Evolutionary conservation across 768 basidiomycete species (phyloP).

Genomic region (Panus rudis): DNA sequence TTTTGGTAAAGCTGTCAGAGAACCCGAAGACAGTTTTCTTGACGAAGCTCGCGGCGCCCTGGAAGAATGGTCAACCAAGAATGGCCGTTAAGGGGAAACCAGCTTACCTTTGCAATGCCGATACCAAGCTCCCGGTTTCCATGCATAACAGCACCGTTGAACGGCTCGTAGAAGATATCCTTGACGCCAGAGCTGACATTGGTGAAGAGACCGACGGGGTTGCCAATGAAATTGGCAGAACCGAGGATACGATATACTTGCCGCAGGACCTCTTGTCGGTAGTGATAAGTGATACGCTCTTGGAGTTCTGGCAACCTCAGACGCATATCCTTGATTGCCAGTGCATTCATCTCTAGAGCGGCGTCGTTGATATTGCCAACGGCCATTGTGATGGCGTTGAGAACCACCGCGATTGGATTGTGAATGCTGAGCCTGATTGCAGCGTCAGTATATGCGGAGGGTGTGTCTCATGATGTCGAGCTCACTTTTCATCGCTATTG

Average conservation of each 20-base stretch:
- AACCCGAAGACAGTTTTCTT: conserved; percentile 98
- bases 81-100: not conserved
- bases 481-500: conserved; percentile 89
- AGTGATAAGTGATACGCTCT: conserved; percentile 82
- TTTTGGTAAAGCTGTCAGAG: conserved; percentile 94
- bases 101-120: conserved; percentile 81
- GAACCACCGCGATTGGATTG: conserved; percentile 87
- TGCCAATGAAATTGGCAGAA: conserved; percentile 95
- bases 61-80: conserved; percentile 2
- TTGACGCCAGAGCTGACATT: conserved; percentile 97
- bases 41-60: conserved; percentile 97
- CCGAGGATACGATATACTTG: conserved; percentile 95
- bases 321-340: conserved; percentile 92
- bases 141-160: conserved; percentile 93
- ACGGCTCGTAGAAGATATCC: conserved; percentile 98
- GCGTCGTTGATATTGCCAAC: conserved; percentile 97
- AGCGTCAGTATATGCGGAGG: not conserved
- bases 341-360: conserved; percentile 86
- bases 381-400: conserved; percentile 95
- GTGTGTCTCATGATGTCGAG: not conserved
- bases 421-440: conserved; percentile 57
- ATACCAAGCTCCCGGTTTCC: conserved; percentile 92
- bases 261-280: conserved; percentile 86
- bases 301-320: conserved; percentile 79
- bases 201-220: conserved; percentile 95